Conservation (phyloP, 345 rosid species). For the Raphanus sativus region DNA sequence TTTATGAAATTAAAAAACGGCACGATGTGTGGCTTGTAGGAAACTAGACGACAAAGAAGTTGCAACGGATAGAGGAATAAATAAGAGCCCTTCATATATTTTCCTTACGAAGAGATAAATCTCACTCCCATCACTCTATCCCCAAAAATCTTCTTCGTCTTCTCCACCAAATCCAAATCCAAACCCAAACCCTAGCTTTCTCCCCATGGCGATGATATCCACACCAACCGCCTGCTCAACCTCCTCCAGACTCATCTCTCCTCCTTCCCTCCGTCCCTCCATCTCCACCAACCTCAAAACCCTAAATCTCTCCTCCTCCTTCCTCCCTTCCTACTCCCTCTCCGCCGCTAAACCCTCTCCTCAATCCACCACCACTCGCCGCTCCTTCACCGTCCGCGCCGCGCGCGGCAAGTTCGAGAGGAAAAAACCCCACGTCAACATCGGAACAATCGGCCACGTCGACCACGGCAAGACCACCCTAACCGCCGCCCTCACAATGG, state of each 20-base stretch:
- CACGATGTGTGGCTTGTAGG: neutral
- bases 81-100: slow-evolving; percentile 27
- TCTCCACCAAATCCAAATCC: slow-evolving; percentile 16
- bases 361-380: slow-evolving; percentile 33
- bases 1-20: neutral
- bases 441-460: slow-evolving; percentile 92
- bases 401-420: slow-evolving; percentile 95
- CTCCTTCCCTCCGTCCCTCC: slow-evolving; percentile 39
- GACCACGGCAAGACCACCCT: slow-evolving; percentile 99
- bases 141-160: slow-evolving; percentile 26
- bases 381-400: slow-evolving; percentile 63
- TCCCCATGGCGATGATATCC: slow-evolving; percentile 60
- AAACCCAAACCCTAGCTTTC: slow-evolving; percentile 11
- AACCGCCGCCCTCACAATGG: slow-evolving; percentile 96
- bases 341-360: slow-evolving; percentile 16
- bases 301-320: slow-evolving; percentile 63
- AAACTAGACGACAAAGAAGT: neutral
- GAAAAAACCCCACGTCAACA: slow-evolving; percentile 87
- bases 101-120: slow-evolving; percentile 22
- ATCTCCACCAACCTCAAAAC: slow-evolving; percentile 40
- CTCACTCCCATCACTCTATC: slow-evolving; percentile 19
- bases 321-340: slow-evolving; percentile 50
- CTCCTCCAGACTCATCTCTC: slow-evolving; percentile 47
- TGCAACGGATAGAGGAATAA: slow-evolving; percentile 32
- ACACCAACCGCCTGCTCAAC: slow-evolving; percentile 44